Percentiles rank a stretch among this genome's conserved stretches.
These are phyloP conservation scores for Trichoderma sp. DNA, from an alignment of 2,329 filamentous ascomycete genomes.

Conservation along the genomic window DNA sequence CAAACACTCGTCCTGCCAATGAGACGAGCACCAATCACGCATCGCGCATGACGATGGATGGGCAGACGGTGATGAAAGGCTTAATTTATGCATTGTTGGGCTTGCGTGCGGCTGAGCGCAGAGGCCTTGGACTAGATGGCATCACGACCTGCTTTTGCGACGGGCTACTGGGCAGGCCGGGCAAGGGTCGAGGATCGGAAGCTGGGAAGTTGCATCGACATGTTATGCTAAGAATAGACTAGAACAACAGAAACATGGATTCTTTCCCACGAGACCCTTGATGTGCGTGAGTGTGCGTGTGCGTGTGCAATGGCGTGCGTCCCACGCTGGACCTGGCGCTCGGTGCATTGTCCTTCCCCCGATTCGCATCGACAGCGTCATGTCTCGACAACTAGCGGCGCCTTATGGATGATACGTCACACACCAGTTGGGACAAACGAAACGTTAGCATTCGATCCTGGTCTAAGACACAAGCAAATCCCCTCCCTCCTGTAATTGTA, in stretches of 20 bases:
- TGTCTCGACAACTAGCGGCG: constrained; percentile 7
- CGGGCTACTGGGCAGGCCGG: background rate
- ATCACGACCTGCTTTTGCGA: background rate
- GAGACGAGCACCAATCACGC: constrained; percentile 5
- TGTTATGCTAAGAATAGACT: constrained; percentile 21
- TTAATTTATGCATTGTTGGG: constrained; percentile 11
- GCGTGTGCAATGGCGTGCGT: background rate
- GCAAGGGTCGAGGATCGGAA: background rate
- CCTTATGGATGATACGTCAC: constrained; percentile 11
- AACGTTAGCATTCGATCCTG: constrained; percentile 28
- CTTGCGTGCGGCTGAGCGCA: constrained; percentile 5
- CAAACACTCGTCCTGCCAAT: constrained; percentile 11
- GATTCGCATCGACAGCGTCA: background rate
- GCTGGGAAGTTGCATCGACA: background rate
- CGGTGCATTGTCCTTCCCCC: background rate
- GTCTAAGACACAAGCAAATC: constrained; percentile 28
- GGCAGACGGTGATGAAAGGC: constrained; percentile 18
- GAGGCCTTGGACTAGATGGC: constrained; percentile 12
- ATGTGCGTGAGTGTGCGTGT: background rate
- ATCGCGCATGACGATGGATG: constrained; percentile 5
- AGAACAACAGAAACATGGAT: too few species aligned
- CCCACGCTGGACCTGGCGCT: background rate
- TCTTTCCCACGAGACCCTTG: background rate
- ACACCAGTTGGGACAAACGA: constrained; percentile 25
- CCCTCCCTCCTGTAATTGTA: constrained; percentile 3